Conservation (phyloP, 2,329 filamentous ascomycete species). For the Rhynchosporium agropyri region DNA sequence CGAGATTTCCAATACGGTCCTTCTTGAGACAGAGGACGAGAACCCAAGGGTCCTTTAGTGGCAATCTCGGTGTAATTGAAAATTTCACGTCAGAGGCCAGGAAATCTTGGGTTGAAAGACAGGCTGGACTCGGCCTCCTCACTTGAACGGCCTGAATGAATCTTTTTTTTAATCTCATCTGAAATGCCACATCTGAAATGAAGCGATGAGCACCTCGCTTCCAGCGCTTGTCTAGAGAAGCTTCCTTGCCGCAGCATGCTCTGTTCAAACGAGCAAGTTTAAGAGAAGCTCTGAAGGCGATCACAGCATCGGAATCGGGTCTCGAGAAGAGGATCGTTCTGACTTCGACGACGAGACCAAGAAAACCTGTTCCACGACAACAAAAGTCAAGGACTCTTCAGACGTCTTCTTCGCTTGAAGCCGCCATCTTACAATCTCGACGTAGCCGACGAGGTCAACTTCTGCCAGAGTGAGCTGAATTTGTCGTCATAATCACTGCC, state of each 20-base stretch:
- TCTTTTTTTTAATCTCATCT: too few relatives aligned
- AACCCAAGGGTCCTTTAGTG: too few relatives aligned
- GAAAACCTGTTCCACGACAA: constrained; percentile 13
- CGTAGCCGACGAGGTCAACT: constrained; percentile 63
- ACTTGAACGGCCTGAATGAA: too few relatives aligned
- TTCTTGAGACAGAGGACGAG: too few relatives aligned
- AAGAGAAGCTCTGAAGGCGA: constrained; percentile 64
- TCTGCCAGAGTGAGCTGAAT: constrained; percentile 58
- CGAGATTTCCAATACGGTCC: too few relatives aligned
- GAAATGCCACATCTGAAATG: too few relatives aligned
- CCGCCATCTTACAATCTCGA: constrained; percentile 73
- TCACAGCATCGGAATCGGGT: constrained; percentile 62
- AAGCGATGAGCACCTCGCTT: too few relatives aligned
- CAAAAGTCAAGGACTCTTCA: constrained; percentile 82
- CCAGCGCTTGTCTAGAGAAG: constrained; percentile 1
- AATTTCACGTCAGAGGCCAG: too few relatives aligned
- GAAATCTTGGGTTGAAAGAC: too few relatives aligned
- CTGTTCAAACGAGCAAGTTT: neutral
- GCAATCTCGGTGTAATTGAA: too few relatives aligned
- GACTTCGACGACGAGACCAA: constrained; percentile 15
- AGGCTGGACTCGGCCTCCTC: too few relatives aligned
- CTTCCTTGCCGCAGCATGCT: neutral
- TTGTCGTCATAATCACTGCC: constrained; percentile 65
- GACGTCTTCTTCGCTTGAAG: constrained; percentile 73
- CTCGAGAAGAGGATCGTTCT: constrained; percentile 52